Base-by-base conservation (phyloP, 768 basidiomycete species). In the Lactifluus subvellereus region DNA sequence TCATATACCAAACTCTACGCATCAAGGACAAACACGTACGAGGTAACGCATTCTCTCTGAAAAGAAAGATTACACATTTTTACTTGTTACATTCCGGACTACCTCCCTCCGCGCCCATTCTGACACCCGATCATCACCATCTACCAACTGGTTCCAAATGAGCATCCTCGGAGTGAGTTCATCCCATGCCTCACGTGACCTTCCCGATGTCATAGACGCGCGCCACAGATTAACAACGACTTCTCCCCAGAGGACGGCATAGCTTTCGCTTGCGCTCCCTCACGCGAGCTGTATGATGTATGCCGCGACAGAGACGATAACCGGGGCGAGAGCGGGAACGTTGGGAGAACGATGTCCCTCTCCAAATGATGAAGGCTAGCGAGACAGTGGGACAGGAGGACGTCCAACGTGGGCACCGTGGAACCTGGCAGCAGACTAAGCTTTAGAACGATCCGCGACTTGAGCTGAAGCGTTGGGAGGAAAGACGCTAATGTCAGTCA, bases 191-290 rank as follows among this genome's bases (percentile, higher is more conserved):
- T 45, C 50, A 1, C 67, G 45, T 27, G 69, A 74, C n/a, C 67
- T 61, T 1, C 72, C 63, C 6, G 74, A 59, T 1, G 69, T 64
- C 84, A 85, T 85, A 20, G 78, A 69, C 0, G 76, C 77, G 51
- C 76, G 74, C 85, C 86, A 87, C 11, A 91, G 77, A 22, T 69
- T 69, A 67, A 86, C 83, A 2, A 87, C 79, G 20, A 73, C 74
- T 27, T 69, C 68, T 0, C 84, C 83, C 84, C 85, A 88, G 2
- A 71, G 60, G 30, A 71, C 59, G 27, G 70, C 62, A 20, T 81
- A 69, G 6, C 75, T 69, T 18, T 67, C 58, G 27, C 61, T 37
- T n/a, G 61, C 53, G 20, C 68, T 69, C 69, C 60, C 43, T 79
- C 75, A 64, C 79, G 77, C 6, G 69, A 64, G 16, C 65, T 55